Conservation (phyloP, 352 stramenopile genomes). For the Globisporangium polare region DNA sequence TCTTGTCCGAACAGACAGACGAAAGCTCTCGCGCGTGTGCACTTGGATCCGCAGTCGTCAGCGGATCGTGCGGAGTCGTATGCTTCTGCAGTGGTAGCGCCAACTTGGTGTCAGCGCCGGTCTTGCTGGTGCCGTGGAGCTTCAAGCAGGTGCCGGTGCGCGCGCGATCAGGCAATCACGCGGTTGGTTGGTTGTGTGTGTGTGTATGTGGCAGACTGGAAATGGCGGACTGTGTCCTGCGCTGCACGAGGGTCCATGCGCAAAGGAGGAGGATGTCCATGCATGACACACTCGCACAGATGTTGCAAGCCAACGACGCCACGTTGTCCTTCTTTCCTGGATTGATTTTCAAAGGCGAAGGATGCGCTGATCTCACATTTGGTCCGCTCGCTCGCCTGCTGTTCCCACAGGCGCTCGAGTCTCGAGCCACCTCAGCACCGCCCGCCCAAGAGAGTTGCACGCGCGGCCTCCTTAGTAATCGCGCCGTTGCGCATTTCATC, state of each 20-base stretch:
- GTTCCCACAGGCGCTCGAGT: not conserved
- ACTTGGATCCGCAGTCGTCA: not conserved
- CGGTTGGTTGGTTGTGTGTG: not conserved
- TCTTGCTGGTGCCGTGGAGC: not conserved
- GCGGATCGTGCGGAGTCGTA: too few species aligned
- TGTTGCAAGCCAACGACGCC: not conserved
- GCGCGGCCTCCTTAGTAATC: constrained; percentile 2
- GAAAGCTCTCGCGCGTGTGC: not conserved
- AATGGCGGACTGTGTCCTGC: not conserved
- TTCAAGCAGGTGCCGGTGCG: not conserved
- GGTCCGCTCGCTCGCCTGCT: too few species aligned
- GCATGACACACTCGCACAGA: not conserved
- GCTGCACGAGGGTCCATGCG: not conserved
- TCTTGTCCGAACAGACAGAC: not conserved
- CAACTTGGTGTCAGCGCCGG: not conserved
- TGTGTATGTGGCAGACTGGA: not conserved
- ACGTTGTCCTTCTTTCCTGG: constrained; percentile 1
- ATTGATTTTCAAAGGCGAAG: not conserved
- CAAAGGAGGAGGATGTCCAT: not conserved
- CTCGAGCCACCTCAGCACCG: too few species aligned
- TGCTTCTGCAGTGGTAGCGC: not conserved
- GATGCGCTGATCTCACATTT: not conserved
- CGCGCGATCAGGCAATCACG: not conserved
- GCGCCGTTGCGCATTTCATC: not conserved
- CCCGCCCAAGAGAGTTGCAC: constrained; percentile 7